Evolutionary conservation across 495 filamentous ascomycete species (phyloP).

Genomic region (Talaromyces nanjingensis): DNA sequence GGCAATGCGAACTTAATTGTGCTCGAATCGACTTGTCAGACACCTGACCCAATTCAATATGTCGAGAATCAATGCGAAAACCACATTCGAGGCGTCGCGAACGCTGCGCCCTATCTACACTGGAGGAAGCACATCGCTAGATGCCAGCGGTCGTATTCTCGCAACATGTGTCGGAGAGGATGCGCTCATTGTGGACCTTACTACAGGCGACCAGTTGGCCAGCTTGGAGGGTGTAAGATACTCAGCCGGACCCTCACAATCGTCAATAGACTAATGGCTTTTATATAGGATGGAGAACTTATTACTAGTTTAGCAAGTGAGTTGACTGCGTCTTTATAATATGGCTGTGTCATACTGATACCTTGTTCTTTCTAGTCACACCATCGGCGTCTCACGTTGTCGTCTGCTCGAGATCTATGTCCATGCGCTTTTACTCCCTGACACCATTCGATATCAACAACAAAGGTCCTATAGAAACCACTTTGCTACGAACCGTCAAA

Average conservation of each 20-base stretch:
- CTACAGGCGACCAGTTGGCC: conserved; percentile 73
- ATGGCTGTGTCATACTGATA: not conserved
- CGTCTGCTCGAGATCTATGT: conserved; percentile 85
- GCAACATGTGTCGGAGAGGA: conserved; percentile 85
- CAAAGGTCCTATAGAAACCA: conserved; percentile 48
- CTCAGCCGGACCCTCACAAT: not conserved
- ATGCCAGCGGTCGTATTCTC: conserved; percentile 73
- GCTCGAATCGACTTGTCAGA: not conserved
- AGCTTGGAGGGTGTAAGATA: conserved; percentile 77
- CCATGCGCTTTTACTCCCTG: conserved; percentile 85
- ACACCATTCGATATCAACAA: conserved; percentile 44
- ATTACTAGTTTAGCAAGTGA: conserved; percentile 79
- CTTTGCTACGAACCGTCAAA: conserved; percentile 72
- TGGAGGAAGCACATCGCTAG: conserved; percentile 78
- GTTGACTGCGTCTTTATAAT: conserved; percentile 16
- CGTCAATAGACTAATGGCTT: conserved; percentile 16
- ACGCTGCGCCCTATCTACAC: conserved; percentile 91
- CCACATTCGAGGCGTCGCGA: conserved; percentile 75
- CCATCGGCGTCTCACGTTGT: conserved; percentile 82
- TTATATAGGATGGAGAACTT: conserved; percentile 74
- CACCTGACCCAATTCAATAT: conserved; percentile 18
- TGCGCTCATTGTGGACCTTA: conserved; percentile 77
- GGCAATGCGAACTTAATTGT: conserved; percentile 6
- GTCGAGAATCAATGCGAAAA: conserved; percentile 54
- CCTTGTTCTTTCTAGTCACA: conserved; percentile 51